A percentile compares a stretch with the other conserved stretches of the same genome.
phyloP scores from a whole-genome alignment of 306 rosid genomes.

The Parietaria judaica region DNA sequence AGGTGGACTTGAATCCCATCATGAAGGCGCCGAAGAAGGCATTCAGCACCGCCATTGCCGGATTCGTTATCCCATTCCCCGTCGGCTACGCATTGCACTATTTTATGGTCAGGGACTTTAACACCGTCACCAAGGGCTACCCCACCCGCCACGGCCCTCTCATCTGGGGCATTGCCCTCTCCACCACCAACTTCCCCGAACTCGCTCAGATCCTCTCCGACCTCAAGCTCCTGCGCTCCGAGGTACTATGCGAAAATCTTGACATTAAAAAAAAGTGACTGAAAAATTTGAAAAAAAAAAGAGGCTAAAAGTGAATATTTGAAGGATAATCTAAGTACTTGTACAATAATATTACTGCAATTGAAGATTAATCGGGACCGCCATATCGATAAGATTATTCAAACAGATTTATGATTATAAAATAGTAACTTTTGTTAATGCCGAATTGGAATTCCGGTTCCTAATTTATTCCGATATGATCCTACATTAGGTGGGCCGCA shows the following conservation, averaged over 20 bases:
- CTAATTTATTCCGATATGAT: too few relatives aligned
- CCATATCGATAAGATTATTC: too few relatives aligned
- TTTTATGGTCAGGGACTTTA: background rate
- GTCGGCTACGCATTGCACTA: constrained; percentile 24
- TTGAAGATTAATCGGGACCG: too few relatives aligned
- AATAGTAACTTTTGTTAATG: too few relatives aligned
- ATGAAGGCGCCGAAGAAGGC: constrained; percentile 26
- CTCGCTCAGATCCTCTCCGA: constrained; percentile 28
- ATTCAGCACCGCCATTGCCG: constrained; percentile 23
- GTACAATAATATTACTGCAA: too few relatives aligned
- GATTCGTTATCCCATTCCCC: constrained; percentile 22
- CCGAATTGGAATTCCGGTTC: too few relatives aligned
- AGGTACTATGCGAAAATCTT: background rate
- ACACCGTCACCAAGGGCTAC: background rate
- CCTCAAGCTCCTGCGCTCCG: constrained; percentile 32
- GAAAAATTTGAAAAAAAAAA: too few relatives aligned
- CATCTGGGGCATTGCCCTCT: constrained; percentile 34
- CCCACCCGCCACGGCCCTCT: constrained; percentile 13
- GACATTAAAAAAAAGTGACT: too few relatives aligned
- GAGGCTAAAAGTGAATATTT: too few relatives aligned
- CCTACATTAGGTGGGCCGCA: constrained; percentile 14
- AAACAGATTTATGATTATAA: too few relatives aligned
- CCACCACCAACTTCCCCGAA: constrained; percentile 41
- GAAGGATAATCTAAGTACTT: too few relatives aligned
- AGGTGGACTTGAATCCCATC: constrained; percentile 27